A percentile compares a stretch with the other conserved stretches of the same genome.
phyloP scores from a whole-genome alignment of 805 yeast species.

The Lachancea meyersii region DNA sequence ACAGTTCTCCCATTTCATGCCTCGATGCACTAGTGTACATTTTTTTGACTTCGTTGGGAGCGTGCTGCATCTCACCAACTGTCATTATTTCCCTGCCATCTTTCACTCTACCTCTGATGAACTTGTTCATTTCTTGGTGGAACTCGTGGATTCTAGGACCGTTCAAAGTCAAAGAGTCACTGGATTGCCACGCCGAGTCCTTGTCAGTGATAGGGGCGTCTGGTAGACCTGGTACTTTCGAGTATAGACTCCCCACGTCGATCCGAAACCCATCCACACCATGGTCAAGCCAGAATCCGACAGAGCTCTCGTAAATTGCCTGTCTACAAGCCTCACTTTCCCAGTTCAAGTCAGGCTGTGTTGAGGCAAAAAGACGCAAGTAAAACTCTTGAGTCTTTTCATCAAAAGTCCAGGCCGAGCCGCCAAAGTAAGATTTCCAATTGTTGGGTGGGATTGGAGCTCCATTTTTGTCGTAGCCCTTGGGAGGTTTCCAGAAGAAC shows the following conservation, averaged over 20 bases:
- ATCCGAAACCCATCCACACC: conserved; percentile 57
- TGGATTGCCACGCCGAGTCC: conserved; percentile 37
- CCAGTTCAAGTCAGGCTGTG: conserved; percentile 60
- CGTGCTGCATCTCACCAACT: conserved; percentile 49
- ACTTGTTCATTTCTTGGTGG: conserved; percentile 43
- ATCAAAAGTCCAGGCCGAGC: conserved; percentile 53
- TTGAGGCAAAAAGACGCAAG: conserved; percentile 45
- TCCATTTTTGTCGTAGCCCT: conserved; percentile 41
- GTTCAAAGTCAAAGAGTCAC: conserved; percentile 31
- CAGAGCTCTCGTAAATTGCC: conserved; percentile 40
- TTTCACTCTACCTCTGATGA: conserved; percentile 30
- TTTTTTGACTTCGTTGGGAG: conserved; percentile 37
- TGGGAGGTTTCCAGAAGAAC: conserved; percentile 52
- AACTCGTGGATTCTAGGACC: conserved; percentile 56
- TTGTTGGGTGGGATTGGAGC: conserved; percentile 51
- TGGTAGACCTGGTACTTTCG: conserved; percentile 40
- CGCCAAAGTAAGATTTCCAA: conserved; percentile 48
- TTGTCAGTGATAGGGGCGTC: conserved; percentile 46
- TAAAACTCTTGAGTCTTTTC: conserved; percentile 50
- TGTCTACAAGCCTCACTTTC: conserved; percentile 37
- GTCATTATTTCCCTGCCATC: conserved; percentile 47
- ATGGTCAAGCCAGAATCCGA: conserved; percentile 47
- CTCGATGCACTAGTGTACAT: conserved; percentile 36
- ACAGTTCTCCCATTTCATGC: conserved; percentile 38
- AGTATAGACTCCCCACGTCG: conserved; percentile 48